phyloP scores from a whole-genome alignment of 2,329 filamentous ascomycete genomes.

The Leptoxyphium fumago region DNA sequence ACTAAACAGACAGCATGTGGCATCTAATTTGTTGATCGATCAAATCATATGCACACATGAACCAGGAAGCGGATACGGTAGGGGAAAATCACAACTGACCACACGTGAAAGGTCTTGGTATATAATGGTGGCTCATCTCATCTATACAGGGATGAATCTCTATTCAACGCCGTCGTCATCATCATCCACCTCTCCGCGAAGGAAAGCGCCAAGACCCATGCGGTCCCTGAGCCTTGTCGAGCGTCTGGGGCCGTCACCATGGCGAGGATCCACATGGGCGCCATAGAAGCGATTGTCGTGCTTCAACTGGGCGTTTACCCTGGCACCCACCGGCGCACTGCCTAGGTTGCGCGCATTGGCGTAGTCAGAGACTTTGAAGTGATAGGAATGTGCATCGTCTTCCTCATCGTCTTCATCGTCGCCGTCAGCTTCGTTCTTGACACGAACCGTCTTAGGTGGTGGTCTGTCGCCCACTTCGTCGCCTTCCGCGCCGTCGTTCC shows the following conservation, averaged over 20 bases:
- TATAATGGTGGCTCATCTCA: no score
- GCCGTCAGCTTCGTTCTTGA: neutral
- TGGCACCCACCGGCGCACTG: slow-evolving; percentile 36
- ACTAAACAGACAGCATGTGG: no score
- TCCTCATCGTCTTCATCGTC: slow-evolving; percentile 6
- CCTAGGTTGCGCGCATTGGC: slow-evolving; percentile 20
- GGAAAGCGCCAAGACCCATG: slow-evolving; percentile 14
- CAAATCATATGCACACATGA: no score
- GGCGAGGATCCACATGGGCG: slow-evolving; percentile 5
- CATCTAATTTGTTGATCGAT: no score
- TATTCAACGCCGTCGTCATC: slow-evolving; percentile 2
- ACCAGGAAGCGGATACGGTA: no score
- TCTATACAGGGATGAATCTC: no score
- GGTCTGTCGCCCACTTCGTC: slow-evolving; percentile 44
- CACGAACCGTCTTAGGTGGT: slow-evolving; percentile 8
- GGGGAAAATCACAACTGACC: no score
- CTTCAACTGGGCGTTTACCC: slow-evolving; percentile 46
- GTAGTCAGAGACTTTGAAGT: slow-evolving; percentile 3
- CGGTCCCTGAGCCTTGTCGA: slow-evolving; percentile 10
- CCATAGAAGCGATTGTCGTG: slow-evolving; percentile 31
- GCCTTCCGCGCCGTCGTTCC: slow-evolving; percentile 47
- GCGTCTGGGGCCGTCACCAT: slow-evolving; percentile 1
- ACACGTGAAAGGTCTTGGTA: no score
- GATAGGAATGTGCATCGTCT: neutral
- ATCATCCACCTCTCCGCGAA: slow-evolving; percentile 9